phyloP scores from a whole-genome alignment of 2,329 filamentous ascomycete species.

The Alternaria burnsii region DNA sequence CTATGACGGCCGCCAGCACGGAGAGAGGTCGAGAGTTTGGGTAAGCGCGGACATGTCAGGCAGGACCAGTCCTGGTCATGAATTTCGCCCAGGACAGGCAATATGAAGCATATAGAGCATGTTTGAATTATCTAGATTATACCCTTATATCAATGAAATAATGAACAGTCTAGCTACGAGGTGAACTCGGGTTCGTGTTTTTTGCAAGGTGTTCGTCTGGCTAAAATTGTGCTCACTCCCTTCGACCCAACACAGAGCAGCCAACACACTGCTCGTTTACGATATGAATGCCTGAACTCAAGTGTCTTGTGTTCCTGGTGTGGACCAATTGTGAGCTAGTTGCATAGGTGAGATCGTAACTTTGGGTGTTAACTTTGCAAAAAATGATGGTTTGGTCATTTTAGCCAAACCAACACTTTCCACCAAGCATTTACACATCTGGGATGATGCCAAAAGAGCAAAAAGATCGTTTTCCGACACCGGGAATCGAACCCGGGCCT shows the following conservation, averaged over 20 bases:
- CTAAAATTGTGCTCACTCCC: neutral
- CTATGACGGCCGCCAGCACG: neutral
- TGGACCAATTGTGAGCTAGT: neutral
- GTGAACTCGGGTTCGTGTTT: neutral
- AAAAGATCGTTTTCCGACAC: slow-evolving; percentile 40
- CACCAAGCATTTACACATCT: neutral
- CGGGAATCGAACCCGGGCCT: slow-evolving; percentile 49
- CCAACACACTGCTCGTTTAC: neutral
- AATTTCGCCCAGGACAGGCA: neutral
- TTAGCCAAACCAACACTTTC: neutral
- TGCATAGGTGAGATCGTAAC: neutral
- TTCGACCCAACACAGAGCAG: neutral
- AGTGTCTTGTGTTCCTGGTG: accelerated
- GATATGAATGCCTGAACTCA: neutral
- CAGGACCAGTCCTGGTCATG: neutral
- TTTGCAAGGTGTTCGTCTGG: neutral
- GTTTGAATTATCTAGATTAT: neutral
- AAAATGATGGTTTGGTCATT: neutral
- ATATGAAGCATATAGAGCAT: neutral
- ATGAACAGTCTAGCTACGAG: neutral
- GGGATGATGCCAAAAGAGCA: neutral
- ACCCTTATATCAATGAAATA: neutral
- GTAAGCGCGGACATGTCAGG: neutral
- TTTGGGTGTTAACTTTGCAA: neutral
- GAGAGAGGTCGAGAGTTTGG: neutral